These are phyloP conservation scores for Wickerhamiella kazuoi DNA, from an alignment of 805 yeast species.

Conservation along the genomic window DNA sequence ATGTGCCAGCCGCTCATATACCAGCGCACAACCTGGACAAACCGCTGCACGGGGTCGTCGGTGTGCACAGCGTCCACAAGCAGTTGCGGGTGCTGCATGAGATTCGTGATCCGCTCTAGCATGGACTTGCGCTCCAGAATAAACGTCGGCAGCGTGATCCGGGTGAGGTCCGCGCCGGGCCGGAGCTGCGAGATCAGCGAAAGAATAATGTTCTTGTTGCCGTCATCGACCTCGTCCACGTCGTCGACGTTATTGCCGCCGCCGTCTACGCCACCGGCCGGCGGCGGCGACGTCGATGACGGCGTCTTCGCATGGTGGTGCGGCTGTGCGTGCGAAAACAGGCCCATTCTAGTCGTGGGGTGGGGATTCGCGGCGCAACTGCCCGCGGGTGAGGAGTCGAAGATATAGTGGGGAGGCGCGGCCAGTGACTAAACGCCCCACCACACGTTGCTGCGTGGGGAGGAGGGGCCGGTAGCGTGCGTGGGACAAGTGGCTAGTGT, in stretches of 20 bases:
- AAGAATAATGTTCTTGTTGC: conserved; percentile 70
- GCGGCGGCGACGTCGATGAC: neutral
- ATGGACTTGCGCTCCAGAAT: conserved; percentile 87
- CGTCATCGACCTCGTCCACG: conserved; percentile 80
- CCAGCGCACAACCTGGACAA: conserved; percentile 65
- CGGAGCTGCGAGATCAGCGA: conserved; percentile 81
- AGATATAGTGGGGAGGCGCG: too few species aligned
- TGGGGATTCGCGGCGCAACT: too few species aligned
- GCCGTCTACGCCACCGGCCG: neutral
- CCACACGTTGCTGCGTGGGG: too few species aligned
- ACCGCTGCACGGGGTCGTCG: conserved; percentile 46
- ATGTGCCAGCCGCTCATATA: conserved; percentile 95
- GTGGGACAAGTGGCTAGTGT: too few species aligned
- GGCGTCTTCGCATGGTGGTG: neutral
- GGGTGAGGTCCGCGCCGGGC: conserved; percentile 77
- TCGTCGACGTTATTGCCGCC: conserved; percentile 25
- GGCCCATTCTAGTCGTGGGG: neutral
- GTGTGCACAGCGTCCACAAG: conserved; percentile 48
- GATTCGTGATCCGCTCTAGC: conserved; percentile 89
- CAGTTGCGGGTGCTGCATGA: conserved; percentile 55
- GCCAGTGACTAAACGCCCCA: too few species aligned
- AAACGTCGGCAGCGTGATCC: conserved; percentile 89
- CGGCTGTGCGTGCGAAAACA: neutral
- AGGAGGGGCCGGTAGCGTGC: too few species aligned
- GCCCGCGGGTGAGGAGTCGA: too few species aligned